Evolutionary conservation across 2,329 filamentous ascomycete species (phyloP), one percentile per base, ranked within the genome.

Genomic region (Fusarium subtropicale): DNA sequence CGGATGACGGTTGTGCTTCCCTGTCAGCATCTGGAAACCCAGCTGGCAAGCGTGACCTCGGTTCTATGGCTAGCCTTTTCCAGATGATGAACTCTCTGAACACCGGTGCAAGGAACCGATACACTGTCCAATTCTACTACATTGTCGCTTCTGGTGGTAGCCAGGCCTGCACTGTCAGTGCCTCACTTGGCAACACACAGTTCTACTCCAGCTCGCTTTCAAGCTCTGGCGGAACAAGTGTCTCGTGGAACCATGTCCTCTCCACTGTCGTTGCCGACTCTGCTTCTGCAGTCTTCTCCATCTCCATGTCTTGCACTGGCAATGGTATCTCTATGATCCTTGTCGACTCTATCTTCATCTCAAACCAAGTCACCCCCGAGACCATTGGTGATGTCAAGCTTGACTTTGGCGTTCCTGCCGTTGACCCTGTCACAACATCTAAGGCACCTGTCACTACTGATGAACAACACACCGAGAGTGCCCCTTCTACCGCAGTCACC

Each of bases 41-140:
- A 0, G 10, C 16, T 4, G 24, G 34, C 5, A 61, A 61, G 31
- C 48, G 65, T 44, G 26, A 18, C 4, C 9, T 46, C 0, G 30
- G 34, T 3, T 30, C 57, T 0, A 47, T 59, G 7, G 65, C 48
- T 13, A 57, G 53, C 2, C 44, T 68, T 5, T 64, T 42, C n/a
- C 59, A 59, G 11, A 36, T 34, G 6, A 47, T 68, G 1, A 48
- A 13, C 1, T 42, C 26, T 1, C 42, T 68, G 0, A 22, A 9
- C 33, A 10, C 7, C 2, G 39, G 39, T 0, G 15, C 31, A 5
- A 38, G 7, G 2, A 55, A 12, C 0, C 30, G 3, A 10, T 68
- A 68, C 1, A 68, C 65, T 0, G 55, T 68, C 3, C 66, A 56
- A 4, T 68, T 68, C 2, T 65, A 48, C 22, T 68, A 68, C 4